Conservation (phyloP, 2,329 filamentous ascomycete genomes). For the Penicillium aurantiogriseum region DNA sequence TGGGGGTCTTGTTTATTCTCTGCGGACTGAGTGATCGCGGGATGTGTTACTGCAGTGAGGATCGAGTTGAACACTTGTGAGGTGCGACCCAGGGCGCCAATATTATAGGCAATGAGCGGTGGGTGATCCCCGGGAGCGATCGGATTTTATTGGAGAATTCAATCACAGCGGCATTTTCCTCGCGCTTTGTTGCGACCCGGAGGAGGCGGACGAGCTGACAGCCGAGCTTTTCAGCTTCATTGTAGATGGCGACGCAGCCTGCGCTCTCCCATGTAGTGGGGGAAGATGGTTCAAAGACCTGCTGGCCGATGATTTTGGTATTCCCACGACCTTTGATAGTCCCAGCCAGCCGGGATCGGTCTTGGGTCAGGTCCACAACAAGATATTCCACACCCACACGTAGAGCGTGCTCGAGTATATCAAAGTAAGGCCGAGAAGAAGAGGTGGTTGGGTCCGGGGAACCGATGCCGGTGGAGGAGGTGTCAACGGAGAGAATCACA, state of each 20-base stretch:
- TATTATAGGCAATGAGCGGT: conserved; percentile 43
- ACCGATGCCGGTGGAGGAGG: conserved; percentile 17
- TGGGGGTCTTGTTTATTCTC: conserved; percentile 32
- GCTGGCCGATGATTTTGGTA: conserved; percentile 44
- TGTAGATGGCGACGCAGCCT: conserved; percentile 32
- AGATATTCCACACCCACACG: conserved; percentile 44
- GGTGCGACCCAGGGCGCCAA: conserved; percentile 41
- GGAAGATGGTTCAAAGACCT: conserved; percentile 32
- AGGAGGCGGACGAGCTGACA: conserved; percentile 44
- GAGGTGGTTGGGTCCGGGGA: conserved; percentile 8
- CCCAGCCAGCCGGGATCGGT: conserved; percentile 26
- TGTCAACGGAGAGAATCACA: conserved; percentile 58
- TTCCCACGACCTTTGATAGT: conserved; percentile 37
- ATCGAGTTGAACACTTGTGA: conserved; percentile 46
- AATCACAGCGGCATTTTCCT: conserved; percentile 39
- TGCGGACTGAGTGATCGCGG: conserved; percentile 30
- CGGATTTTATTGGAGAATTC: conserved; percentile 41
- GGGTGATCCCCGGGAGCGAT: conserved; percentile 31
- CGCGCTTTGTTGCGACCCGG: conserved; percentile 33
- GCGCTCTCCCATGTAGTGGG: conserved; percentile 37
- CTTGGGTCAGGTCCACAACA: conserved; percentile 37
- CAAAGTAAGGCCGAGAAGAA: conserved; percentile 27
- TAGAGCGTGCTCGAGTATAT: conserved; percentile 41
- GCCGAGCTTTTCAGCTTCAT: conserved; percentile 37
- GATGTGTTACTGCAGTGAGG: conserved; percentile 44